Evolutionary conservation across 805 yeast genomes (phyloP), one percentile per base, ranked within the genome.

Genomic region (Candida coquimbonensis): DNA sequence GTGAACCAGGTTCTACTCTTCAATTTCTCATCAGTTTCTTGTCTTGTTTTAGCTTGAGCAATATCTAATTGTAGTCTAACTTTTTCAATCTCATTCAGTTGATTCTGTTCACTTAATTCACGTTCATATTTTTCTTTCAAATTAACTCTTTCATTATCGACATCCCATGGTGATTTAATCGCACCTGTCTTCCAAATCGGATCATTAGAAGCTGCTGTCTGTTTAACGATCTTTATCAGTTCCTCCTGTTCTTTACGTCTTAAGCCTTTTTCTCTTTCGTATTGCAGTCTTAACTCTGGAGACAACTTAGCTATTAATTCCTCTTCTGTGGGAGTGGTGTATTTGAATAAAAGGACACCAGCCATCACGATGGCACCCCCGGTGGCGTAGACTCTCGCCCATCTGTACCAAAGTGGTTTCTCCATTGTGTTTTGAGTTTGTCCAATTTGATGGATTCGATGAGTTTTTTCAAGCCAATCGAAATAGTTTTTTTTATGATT

Each of bases 161-260:
- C 55, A 36, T 75, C 91, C 75, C 85, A 83, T 0, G 95, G 93
- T 1, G 83, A 74, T 38, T 69, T 66, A 35, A 86, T 74, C 1
- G 79, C 69, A 0, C 90, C 95, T 0, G 95, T 80, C 60, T 76
- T 82, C 95, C 95, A 86, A 41, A 85, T 78, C 0, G 95, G 95
- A 46, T 84, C 88, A 53, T 80, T 72, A 14, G 88, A 80, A 1
- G 74, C 71, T 3, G 87, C 65, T 0, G 93, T 84, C 50, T 74
- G 59, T 47, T 74, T 68, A 1, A 78, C 90, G 25, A 83, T 78
- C 51, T 76, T 77, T 75, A 83, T 83, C 50, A 86, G 62, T 56
- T 78, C 83, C 51, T 74, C 73, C 57, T 85, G 91, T 61, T 86
- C 95, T 47, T 72, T 68, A 54, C 75, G 75, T 60, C 91, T 75